These are phyloP conservation scores for Cladorrhinum samala DNA, from an alignment of 495 filamentous ascomycete genomes.

Conservation along the genomic window DNA sequence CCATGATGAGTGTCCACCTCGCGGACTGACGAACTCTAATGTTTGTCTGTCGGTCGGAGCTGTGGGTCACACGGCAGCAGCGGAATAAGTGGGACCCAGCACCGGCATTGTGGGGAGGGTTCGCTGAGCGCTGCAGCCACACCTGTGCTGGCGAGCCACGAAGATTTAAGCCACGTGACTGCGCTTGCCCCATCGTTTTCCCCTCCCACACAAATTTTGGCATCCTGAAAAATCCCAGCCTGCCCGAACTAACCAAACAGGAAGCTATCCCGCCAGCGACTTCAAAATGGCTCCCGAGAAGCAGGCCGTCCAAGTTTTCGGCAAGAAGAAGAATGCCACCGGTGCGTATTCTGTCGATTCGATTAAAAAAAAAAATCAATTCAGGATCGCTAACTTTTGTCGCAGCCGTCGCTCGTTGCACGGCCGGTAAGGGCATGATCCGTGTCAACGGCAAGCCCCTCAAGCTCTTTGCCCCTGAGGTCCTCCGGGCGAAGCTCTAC, in stretches of 20 bases:
- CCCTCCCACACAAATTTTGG: conserved; percentile 34
- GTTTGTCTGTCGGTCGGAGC: not conserved
- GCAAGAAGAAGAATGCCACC: conserved; percentile 40
- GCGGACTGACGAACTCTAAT: no score
- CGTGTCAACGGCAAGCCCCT: conserved; percentile 98
- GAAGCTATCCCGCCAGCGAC: conserved; percentile 28
- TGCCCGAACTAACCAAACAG: conserved; percentile 25
- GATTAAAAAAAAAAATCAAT: conserved; percentile 10
- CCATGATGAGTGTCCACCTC: no score
- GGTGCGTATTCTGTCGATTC: conserved; percentile 21
- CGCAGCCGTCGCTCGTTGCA: conserved; percentile 32
- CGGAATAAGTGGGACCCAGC: not conserved
- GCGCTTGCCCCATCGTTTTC: conserved; percentile 32
- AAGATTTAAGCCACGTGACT: conserved; percentile 22
- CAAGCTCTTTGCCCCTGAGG: conserved; percentile 86
- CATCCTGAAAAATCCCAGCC: conserved; percentile 23
- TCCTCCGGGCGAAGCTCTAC: conserved; percentile 96
- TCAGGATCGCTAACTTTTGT: conserved; percentile 10
- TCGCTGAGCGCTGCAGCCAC: conserved; percentile 7
- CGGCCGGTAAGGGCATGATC: conserved; percentile 63
- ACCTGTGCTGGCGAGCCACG: conserved; percentile 4
- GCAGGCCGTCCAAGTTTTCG: conserved; percentile 35
- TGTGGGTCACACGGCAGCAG: not conserved
- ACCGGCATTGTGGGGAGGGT: not conserved
- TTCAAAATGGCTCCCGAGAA: conserved; percentile 28